Evolutionary conservation across 441 rosid species (phyloP), one percentile per base, ranked within the genome.

Genomic region (Adansonia grandidieri): DNA sequence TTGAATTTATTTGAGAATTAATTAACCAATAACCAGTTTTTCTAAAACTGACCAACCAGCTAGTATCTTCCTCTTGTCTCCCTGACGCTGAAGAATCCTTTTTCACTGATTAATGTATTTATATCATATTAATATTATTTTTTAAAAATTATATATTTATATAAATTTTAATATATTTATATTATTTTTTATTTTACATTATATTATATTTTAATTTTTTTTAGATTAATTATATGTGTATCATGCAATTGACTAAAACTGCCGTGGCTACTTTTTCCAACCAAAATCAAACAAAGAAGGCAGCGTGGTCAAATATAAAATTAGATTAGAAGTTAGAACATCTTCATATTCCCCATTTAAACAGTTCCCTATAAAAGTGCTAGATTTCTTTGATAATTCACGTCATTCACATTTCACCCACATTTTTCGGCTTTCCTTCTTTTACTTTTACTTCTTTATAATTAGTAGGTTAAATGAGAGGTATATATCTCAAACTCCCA

Each of bases 321-420:
- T 44, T 67, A 40, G 7, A 19, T 28, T 71, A 53, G 14, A 50
- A 1, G 4, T 32, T 32, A 32, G 65, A 77, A 65, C 77, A 81
- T 79, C 37, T 62, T 74, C 72, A 61, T 42, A 81, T 81, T 78
- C 78, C 78, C 45, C 68, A 64, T 69, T 14, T 17, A 19, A 78
- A 47, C 86, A 44, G 65, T 57, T 83, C 80, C 85, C 81, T 13
- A 76, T 19, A 61, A 76, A 76, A 81, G 81, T 73, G 82, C 69
- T 73, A n/a, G n/a, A 80, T 73, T 80, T 80, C 78, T 71, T 54
- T 65, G 17, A n/a, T 78, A 67, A 64, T 80, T 42, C 78, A 71
- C 22, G 44, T 58, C 44, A 73, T 45, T 9, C 80, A 13, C 40
- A 37, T 62, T 48, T 9, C 80, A 13, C 40, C 68, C 64, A 60